Conservation (phyloP, 129 eudicot genomes). For the Heracleum sosnowskyi region DNA sequence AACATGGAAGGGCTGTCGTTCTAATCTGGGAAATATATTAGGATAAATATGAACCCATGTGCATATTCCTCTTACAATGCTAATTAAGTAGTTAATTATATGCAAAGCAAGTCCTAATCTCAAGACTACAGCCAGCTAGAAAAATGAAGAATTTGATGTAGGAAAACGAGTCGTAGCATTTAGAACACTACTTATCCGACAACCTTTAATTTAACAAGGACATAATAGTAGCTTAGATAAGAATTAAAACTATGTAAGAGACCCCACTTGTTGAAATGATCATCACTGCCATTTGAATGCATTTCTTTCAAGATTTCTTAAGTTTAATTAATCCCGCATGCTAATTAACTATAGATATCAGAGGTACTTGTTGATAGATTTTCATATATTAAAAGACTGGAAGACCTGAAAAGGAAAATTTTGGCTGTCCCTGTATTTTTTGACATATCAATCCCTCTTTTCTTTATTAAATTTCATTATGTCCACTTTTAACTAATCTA, state of each 20-base stretch:
- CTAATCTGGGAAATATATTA: not conserved
- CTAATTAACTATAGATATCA: not conserved
- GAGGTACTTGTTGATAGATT: not conserved
- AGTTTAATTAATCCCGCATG: not conserved
- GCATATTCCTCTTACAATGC: too few species aligned
- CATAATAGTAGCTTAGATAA: not conserved
- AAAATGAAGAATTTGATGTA: not conserved
- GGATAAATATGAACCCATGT: not conserved
- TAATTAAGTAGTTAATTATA: not conserved
- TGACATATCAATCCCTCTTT: not conserved
- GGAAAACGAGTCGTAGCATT: not conserved
- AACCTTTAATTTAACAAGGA: not conserved
- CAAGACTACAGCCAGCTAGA: not conserved
- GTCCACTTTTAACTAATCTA: not conserved
- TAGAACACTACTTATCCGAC: not conserved
- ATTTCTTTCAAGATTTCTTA: conserved; percentile 1
- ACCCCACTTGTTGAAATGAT: not conserved
- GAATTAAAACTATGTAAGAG: not conserved
- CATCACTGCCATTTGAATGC: conserved; percentile 1
- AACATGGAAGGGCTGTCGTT: not conserved
- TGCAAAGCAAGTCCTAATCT: conserved; percentile 3
- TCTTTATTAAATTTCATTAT: not conserved
- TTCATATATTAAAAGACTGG: not conserved
- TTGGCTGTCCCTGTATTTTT: not conserved
- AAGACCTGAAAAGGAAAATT: conserved; percentile 4